Evolutionary conservation across 257 asterid species (phyloP).

Genomic region (Capsicum baccatum): DNA sequence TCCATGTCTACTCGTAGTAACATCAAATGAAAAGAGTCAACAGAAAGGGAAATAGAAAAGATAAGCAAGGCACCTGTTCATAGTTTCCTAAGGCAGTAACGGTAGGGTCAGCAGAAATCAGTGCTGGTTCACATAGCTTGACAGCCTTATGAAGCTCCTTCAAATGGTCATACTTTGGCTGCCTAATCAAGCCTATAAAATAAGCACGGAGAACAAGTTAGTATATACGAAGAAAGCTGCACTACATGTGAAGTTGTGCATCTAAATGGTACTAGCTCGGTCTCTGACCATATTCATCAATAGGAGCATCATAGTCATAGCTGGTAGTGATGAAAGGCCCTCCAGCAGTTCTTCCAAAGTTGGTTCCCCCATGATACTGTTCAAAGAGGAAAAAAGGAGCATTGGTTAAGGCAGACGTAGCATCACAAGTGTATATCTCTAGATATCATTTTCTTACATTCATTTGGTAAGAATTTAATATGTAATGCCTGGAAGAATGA

Average conservation of each 20-base stretch:
- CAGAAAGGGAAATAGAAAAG: not conserved
- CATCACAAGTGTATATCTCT: not conserved
- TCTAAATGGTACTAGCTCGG: not conserved
- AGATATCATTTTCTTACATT: not conserved
- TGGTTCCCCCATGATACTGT: constrained; percentile 98
- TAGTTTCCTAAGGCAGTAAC: constrained; percentile 68
- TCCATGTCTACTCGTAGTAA: not conserved
- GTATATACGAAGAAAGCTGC: not conserved
- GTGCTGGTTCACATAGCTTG: constrained; percentile 70
- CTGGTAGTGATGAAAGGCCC: constrained; percentile 97
- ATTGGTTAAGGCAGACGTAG: not conserved
- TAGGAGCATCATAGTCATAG: constrained; percentile 98
- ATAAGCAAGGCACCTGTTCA: constrained; percentile 60
- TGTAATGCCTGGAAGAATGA: not conserved
- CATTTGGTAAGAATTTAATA: not conserved
- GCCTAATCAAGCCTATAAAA: constrained; percentile 75
- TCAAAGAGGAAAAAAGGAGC: constrained; percentile 17
- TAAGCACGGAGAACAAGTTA: constrained; percentile 13
- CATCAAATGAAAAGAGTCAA: not conserved
- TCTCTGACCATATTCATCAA: constrained; percentile 88
- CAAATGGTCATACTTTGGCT: constrained; percentile 88
- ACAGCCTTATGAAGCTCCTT: constrained; percentile 83
- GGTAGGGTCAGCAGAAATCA: constrained; percentile 70
- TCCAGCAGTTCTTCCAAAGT: constrained; percentile 95
- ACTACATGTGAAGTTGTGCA: not conserved